phyloP scores from a whole-genome alignment of 2,329 filamentous ascomycete genomes.

The Sarocladiaceae sp. region DNA sequence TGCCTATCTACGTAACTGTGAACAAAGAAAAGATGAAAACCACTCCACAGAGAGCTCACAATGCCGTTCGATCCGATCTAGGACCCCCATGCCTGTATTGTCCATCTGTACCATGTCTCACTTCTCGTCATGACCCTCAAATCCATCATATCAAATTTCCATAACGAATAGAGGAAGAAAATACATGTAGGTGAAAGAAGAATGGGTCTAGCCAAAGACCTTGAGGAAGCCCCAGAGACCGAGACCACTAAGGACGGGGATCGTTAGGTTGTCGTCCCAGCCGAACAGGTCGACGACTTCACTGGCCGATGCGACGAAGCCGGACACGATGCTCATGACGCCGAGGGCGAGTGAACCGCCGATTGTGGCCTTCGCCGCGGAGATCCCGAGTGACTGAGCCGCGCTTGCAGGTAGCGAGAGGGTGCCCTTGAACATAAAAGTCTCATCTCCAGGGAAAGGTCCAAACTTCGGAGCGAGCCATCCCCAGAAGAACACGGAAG shows the following conservation, averaged over 20 bases:
- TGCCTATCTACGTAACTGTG: too few species aligned
- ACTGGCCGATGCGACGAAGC: constrained; percentile 82
- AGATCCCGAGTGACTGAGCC: constrained; percentile 58
- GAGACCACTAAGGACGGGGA: constrained; percentile 83
- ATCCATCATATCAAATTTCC: too few species aligned
- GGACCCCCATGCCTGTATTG: too few species aligned
- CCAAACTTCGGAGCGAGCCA: constrained; percentile 69
- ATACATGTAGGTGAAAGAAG: too few species aligned
- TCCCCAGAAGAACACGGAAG: constrained; percentile 85
- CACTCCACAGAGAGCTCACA: too few species aligned
- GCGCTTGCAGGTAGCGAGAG: constrained; percentile 64
- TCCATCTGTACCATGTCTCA: too few species aligned
- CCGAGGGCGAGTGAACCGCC: constrained; percentile 70
- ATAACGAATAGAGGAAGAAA: not conserved
- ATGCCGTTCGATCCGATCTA: too few species aligned
- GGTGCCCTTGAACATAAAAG: constrained; percentile 72
- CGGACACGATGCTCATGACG: constrained; percentile 79
- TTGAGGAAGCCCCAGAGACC: constrained; percentile 91
- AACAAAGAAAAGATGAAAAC: too few species aligned
- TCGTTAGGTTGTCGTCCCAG: constrained; percentile 97
- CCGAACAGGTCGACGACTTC: constrained; percentile 90
- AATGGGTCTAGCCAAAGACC: constrained; percentile 66
- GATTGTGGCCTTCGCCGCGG: constrained; percentile 52
- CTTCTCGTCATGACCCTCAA: too few species aligned
- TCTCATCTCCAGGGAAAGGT: constrained; percentile 64